Base-by-base conservation (phyloP, 176 grass and related monocot genomes). In the Carex scoparia region DNA sequence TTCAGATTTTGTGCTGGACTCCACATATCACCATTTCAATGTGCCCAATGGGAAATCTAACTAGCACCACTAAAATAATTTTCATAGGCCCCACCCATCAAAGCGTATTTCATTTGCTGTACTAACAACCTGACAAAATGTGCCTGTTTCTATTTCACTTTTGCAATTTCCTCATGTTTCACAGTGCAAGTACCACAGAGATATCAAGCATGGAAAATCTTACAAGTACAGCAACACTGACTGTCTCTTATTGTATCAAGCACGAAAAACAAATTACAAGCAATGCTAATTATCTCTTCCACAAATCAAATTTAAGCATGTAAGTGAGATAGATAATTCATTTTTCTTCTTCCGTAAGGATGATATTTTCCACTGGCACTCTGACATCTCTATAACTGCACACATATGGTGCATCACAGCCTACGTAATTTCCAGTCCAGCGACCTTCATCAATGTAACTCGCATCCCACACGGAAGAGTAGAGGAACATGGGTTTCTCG, bases 401-500 rank as follows among this genome's bases (percentile, higher is more conserved):
- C 42, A 96, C 30, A 7, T 93, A 93, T 1, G 94, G 94, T 40
- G 89, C 85, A 82, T 96, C 89, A 16, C 74, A 80, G 35, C 94
- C 87, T 67, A 82, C 56, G 55, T 93, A 96, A 1, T 69, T 86
- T 16, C 94, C 94, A 1, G 91, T 88, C 91, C 94, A 97, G 53
- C 46, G 16, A 49, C 91, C 91, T 19, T 88, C 84, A 30, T 82
- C 63, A 6, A 97, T 82, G 62, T 82, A 54, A 72, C 91, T 94
- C 14, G 90, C 91, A 74, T 97, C 91, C 91, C 94, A 94, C 28
- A 97, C 57, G 3, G 88, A 94, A 1, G 94, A 87, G 79, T 94
- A 97, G 65, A 97, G 63, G 86, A 77, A 87, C 94, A 94, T 97
- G n/a, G 91, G 94, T 61, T 94, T 97, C 73, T 87, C 80, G 4